phyloP scores from a whole-genome alignment of 2,329 filamentous ascomycete species.

The Sordariomycetes sp. region DNA sequence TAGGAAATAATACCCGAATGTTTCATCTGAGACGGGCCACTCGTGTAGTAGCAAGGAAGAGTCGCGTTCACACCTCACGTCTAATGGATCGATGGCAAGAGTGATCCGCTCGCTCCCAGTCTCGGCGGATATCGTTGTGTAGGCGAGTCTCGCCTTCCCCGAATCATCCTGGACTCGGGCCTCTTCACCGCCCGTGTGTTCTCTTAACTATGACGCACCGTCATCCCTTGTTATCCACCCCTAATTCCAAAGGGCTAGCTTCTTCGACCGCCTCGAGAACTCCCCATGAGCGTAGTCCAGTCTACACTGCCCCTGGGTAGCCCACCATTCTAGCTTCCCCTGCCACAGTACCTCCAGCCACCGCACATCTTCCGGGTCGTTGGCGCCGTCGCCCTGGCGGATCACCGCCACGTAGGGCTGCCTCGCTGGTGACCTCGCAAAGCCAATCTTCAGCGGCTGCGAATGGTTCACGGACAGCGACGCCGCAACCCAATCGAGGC shows the following conservation, averaged over 20 bases:
- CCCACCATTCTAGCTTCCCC: neutral
- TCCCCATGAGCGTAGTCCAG: neutral
- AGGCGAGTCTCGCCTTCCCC: too few species aligned
- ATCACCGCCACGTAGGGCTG: neutral
- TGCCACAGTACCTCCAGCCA: neutral
- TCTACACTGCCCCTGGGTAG: neutral
- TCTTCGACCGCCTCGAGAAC: neutral
- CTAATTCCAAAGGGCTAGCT: neutral
- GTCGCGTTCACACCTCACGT: too few species aligned
- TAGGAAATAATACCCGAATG: too few species aligned
- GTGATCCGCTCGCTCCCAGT: too few species aligned
- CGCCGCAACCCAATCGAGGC: neutral
- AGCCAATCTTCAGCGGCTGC: neutral
- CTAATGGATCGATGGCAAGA: too few species aligned
- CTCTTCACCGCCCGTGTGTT: too few species aligned
- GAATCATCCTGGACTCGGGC: too few species aligned
- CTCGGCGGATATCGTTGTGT: too few species aligned
- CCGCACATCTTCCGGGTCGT: neutral
- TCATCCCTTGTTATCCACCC: neutral
- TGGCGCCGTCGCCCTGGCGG: neutral
- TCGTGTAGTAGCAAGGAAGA: too few species aligned
- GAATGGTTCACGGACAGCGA: neutral
- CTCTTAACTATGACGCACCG: too few species aligned
- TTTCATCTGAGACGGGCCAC: too few species aligned
- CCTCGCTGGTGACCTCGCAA: neutral